Conservation (phyloP, 352 stramenopile genomes). For the Blastocystis sp. region DNA sequence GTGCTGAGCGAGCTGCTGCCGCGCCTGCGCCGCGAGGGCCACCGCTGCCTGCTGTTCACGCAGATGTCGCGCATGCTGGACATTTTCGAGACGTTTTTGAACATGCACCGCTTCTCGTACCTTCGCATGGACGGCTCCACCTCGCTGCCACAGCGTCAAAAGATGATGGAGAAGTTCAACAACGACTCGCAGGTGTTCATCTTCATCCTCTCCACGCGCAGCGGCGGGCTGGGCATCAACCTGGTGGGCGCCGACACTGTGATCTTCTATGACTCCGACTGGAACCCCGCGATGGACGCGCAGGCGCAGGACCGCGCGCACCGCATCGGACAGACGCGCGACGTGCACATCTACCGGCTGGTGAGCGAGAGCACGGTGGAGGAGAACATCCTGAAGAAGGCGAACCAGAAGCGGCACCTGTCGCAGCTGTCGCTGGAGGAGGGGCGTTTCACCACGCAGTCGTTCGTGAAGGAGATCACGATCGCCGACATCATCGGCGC, state of each 20-base stretch:
- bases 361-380: conserved; percentile 94
- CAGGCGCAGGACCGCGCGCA: conserved; percentile 90
- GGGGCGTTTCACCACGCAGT: conserved; percentile 45
- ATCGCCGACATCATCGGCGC: conserved; percentile 42
- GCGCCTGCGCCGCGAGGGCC: conserved; percentile 87
- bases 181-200: conserved; percentile 90
- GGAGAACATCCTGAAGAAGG: conserved; percentile 99
- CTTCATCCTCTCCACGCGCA: conserved; percentile 96
- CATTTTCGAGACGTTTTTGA: conserved; percentile 96
- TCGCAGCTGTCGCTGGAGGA: conserved; percentile 85
- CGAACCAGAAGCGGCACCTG: conserved; percentile 91
- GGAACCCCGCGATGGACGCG: conserved; percentile 87
- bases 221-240: conserved; percentile 94
- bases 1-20: conserved; percentile 85
- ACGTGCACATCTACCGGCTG: conserved; percentile 97
- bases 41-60: conserved; percentile 90
- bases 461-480: conserved; percentile 37
- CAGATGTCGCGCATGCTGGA: conserved; percentile 99
- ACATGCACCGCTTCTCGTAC: conserved; percentile 93
- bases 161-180: conserved; percentile 97
- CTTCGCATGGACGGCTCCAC: conserved; percentile 94
- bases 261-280: conserved; percentile 87
- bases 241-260: conserved; percentile 92
- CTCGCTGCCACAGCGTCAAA: conserved; percentile 88
- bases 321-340: conserved; percentile 92